Conservation (phyloP, 441 rosid genomes). For the Aleurites moluccanus region DNA sequence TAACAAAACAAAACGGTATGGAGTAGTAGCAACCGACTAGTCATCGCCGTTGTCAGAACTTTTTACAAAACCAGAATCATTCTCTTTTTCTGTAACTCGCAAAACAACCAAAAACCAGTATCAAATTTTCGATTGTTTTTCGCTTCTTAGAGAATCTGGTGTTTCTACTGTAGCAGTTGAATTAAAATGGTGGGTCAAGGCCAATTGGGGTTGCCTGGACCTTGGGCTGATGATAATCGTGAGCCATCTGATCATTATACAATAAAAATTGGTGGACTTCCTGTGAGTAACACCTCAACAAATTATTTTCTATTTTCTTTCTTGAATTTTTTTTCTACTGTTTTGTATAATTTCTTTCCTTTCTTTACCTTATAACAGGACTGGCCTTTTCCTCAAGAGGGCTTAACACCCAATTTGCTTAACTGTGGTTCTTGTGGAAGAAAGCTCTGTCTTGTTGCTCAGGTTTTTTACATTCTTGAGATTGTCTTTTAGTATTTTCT, state of each 20-base stretch:
- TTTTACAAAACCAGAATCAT: too few species aligned
- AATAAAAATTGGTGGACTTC: constrained; percentile 79
- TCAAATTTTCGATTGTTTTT: background rate
- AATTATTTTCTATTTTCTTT: too few species aligned
- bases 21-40: too few species aligned
- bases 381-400: constrained; percentile 62
- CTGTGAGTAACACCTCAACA: constrained; percentile 39
- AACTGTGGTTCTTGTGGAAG: constrained; percentile 56
- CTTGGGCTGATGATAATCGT: constrained; percentile 69
- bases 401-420: constrained; percentile 33
- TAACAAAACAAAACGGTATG: too few species aligned
- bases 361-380: constrained; percentile 44
- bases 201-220: constrained; percentile 72
- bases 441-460: constrained; percentile 70
- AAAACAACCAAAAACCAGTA: too few species aligned
- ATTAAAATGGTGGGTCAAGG: constrained; percentile 16
- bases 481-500: background rate
- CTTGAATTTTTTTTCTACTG: background rate
- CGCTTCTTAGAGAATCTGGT: background rate
- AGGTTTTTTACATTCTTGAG: constrained; percentile 40
- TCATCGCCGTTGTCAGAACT: too few species aligned
- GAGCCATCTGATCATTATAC: constrained; percentile 78
- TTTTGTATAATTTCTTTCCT: background rate
- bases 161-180: background rate
- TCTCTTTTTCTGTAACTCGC: too few species aligned